Evolutionary conservation across 2,329 filamentous ascomycete species (phyloP), one percentile per base, ranked within the genome.

Genomic region (Pseudocercospora crystallina): DNA sequence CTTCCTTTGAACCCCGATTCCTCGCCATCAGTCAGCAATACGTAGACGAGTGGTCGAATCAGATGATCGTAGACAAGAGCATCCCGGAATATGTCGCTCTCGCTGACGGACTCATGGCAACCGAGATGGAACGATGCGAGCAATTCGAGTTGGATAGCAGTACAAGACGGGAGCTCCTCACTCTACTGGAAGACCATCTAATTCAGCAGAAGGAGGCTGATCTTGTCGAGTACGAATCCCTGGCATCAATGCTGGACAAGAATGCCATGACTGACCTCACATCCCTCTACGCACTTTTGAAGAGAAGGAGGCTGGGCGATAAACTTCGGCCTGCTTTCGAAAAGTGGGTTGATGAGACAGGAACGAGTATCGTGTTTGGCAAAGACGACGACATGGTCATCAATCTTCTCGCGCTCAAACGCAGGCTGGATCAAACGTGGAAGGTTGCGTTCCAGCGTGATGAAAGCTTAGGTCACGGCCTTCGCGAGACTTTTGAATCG

Each of bases 321-420:
- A 80, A 82, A 53, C 73, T 99, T 35, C 86, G 83, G 59, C 67
- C 76, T 3, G 83, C 90, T 0, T 97, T 95, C 77, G 82, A 83
- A 60, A 79, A 80, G 31, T 96, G 94, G 72, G 91, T 97, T 47
- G 80, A 85, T 42, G 76, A 80, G 15, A 82, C 89, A 4, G 94
- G 94, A 0, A 81, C 85, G 0, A 72, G 70, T 2, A 92, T 99
- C 50, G 86, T 97, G 5, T 84, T 87, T 53, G 86, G 86, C 43
- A 82, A 85, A 31, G 83, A 86, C 41, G 84, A 90, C 13, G 84
- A 90, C 43, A 97, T 99, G 91, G 85, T 99, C 1, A 73, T 89
- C 5, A 83, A 88, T 31, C 76, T 99, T 4, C 76, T 99, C 8
- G 82, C 87, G 20, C 81, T 99, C 60, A 91, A 96, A 66, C 81